Conservation (phyloP, 2,329 filamentous ascomycete species). For the Colletotrichum theobromicola region DNA sequence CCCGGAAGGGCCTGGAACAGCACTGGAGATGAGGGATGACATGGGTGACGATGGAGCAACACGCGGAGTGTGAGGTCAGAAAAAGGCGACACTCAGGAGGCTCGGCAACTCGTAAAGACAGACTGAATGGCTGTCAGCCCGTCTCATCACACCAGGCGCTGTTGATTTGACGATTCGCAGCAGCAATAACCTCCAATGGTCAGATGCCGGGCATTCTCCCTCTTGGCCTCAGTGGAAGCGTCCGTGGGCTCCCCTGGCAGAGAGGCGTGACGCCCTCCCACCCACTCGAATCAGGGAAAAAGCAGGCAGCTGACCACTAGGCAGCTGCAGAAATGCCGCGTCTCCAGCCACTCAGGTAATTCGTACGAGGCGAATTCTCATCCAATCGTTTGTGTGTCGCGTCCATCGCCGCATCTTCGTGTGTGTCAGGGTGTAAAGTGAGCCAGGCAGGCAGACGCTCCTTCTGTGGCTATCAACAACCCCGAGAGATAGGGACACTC, state of each 20-base stretch:
- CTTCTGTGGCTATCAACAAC: neutral
- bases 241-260: neutral
- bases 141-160: neutral
- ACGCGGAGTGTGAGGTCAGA: neutral
- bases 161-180: neutral
- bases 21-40: neutral
- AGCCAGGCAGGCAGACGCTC: neutral
- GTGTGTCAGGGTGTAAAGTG: neutral
- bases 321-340: constrained; percentile 9
- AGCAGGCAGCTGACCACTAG: constrained; percentile 17
- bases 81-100: neutral
- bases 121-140: neutral
- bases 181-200: neutral
- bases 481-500: neutral
- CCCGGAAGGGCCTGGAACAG: neutral
- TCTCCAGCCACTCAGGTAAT: constrained; percentile 21
- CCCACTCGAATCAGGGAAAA: constrained; percentile 1
- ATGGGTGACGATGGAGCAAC: constrained; percentile 9
- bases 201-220: neutral
- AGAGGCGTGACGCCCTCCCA: neutral
- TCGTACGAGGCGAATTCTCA: constrained; percentile 9
- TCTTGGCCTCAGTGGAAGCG: neutral
- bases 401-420: neutral
- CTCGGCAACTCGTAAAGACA: constrained; percentile 1
- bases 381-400: constrained; percentile 15